Evolutionary conservation across 164 flowering plant species (phyloP), one percentile per base, ranked within the genome.

Genomic region (Cinnamomum chago): DNA sequence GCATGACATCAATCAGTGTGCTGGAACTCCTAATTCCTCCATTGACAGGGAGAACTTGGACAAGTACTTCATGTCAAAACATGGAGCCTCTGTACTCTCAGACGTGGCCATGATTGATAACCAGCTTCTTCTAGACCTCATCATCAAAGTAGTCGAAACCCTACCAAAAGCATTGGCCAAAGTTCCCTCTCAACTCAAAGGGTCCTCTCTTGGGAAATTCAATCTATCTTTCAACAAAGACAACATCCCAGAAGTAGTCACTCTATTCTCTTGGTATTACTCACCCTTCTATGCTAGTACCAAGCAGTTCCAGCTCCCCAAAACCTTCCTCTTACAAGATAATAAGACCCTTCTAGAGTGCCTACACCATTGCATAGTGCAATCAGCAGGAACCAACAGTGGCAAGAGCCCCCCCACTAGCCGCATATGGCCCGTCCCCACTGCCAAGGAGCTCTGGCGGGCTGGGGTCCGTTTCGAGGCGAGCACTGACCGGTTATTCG

Each of bases 21-120:
- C 51, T 47, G n/a, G 30, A 52, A 24, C 2, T n/a, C 47, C 47
- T 40, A 40, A 9, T 7, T 40, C 47, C 10, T 40, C 47, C 60
- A 23, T 7, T 1, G 74, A 72, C 28, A 72, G 68, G 35, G 58
- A 72, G 55, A 72, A 17, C 2, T 13, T 62, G 18, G 74, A 72
- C 28, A n/a, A 6, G 20, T 22, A 35, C 52, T 9, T 28, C 0
- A 12, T 17, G 11, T 65, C 24, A 13, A 73, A 27, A 28, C 70
- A 73, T 50, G 76, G 70, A 23, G n/a, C 1, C 5, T 15, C 66
- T 15, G 60, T 66, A 25, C 4, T 73, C 22, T 65, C 62, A 15
- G 76, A 73, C n/a, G 22, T 73, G 2, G 70, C 65, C 47, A 50
- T 28, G 70, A 23, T 73, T 12, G 76, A 73, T 15, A 73, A 73